Evolutionary conservation across 2,329 filamentous ascomycete species (phyloP).

Genomic region (Trichothecium roseum): DNA sequence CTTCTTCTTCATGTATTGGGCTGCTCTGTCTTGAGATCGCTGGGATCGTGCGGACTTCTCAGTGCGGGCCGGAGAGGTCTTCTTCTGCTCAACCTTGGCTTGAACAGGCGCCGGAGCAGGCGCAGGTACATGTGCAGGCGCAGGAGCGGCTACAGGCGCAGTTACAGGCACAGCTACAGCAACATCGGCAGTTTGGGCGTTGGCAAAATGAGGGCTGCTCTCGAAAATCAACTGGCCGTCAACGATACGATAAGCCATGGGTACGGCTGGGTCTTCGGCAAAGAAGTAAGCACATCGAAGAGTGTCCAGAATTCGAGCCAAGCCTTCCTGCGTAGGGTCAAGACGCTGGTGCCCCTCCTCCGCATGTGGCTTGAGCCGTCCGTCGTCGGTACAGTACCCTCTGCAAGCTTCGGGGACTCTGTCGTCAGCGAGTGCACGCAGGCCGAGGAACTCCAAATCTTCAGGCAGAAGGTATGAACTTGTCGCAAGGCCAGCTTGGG

Average conservation of each 20-base stretch:
- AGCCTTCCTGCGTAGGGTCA: constrained; percentile 22
- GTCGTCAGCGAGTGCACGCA: constrained; percentile 29
- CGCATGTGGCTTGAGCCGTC: constrained; percentile 28
- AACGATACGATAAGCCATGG: constrained; percentile 20
- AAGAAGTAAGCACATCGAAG: constrained; percentile 38
- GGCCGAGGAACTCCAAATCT: constrained; percentile 35
- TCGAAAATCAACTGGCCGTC: constrained; percentile 21
- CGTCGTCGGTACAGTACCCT: constrained; percentile 22
- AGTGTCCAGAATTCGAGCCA: constrained; percentile 37
- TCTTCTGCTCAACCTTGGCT: too few relatives aligned
- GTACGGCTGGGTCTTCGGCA: constrained; percentile 27
- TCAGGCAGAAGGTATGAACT: constrained; percentile 41
- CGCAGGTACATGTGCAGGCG: too few relatives aligned
- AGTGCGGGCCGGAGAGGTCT: too few relatives aligned
- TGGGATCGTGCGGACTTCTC: background rate
- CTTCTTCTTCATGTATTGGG: background rate
- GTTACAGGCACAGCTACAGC: too few relatives aligned
- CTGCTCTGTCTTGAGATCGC: background rate
- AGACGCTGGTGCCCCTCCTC: constrained; percentile 19
- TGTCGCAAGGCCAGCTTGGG: constrained; percentile 21
- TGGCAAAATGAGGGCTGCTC: constrained; percentile 7
- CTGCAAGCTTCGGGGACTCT: constrained; percentile 27
- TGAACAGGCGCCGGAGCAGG: too few relatives aligned
- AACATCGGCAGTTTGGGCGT: too few relatives aligned
- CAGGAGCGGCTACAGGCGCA: too few relatives aligned